Evolutionary conservation across 106 monocot genomes (phyloP).

Genomic region (Acanthochlamys bracteata): DNA sequence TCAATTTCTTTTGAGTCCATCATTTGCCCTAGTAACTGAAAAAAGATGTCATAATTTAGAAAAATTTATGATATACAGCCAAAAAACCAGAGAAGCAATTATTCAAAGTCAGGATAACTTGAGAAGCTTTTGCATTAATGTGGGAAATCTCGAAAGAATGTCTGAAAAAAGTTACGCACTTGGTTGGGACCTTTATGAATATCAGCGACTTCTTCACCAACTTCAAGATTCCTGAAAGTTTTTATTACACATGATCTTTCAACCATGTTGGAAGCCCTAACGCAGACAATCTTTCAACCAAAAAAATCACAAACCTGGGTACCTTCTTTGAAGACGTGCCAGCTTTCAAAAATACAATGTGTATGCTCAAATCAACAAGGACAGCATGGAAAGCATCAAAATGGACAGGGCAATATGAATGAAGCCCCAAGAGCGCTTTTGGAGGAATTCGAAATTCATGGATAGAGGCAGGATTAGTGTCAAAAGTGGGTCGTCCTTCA

Average conservation of each 20-base stretch:
- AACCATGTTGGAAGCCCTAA: neutral
- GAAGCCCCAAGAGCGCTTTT: conserved; percentile 75
- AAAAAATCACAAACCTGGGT: conserved; percentile 78
- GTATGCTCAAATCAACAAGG: conserved; percentile 79
- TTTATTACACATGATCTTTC: too few relatives aligned
- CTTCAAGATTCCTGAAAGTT: too few relatives aligned
- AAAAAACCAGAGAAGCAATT: neutral
- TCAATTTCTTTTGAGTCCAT: conserved; percentile 46
- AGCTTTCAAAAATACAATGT: conserved; percentile 65
- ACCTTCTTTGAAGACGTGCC: conserved; percentile 58
- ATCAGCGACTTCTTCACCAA: too few relatives aligned
- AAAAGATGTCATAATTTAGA: neutral
- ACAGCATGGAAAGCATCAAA: conserved; percentile 92
- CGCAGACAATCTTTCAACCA: conserved; percentile 11
- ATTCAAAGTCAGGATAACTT: too few relatives aligned
- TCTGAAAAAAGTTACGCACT: too few relatives aligned
- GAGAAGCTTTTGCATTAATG: too few relatives aligned
- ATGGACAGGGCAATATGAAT: conserved; percentile 95
- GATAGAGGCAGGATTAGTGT: conserved; percentile 44
- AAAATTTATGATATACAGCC: neutral
- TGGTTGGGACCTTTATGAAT: too few relatives aligned
- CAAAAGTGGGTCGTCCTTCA: conserved; percentile 48
- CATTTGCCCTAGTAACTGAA: conserved; percentile 42
- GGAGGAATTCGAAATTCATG: conserved; percentile 96
- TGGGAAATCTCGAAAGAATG: too few relatives aligned